phyloP scores from a whole-genome alignment of 768 basidiomycete species.

The Leccinum pellstonianum region DNA sequence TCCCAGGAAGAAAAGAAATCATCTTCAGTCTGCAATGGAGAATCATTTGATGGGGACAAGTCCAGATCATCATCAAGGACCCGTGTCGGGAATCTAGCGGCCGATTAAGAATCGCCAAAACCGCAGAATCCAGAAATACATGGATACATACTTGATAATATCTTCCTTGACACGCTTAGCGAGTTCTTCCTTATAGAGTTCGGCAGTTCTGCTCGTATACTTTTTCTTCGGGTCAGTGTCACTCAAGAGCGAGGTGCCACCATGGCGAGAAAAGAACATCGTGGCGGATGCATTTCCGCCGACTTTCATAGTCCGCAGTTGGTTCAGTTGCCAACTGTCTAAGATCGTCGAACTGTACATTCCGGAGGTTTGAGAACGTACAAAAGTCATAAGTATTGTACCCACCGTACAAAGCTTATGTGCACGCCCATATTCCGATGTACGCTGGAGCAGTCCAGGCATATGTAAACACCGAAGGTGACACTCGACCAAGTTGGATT shows the following conservation, averaged over 20 bases:
- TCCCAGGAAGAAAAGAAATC: constrained; percentile 99
- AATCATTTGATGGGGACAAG: constrained; percentile 37
- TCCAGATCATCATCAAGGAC: constrained; percentile 85
- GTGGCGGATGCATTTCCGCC: constrained; percentile 86
- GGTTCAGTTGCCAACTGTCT: constrained; percentile 88
- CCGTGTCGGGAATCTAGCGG: constrained; percentile 66
- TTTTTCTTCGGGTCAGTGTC: constrained; percentile 85
- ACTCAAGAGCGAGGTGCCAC: constrained; percentile 64
- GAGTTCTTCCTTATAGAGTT: constrained; percentile 91
- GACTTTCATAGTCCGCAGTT: constrained; percentile 94
- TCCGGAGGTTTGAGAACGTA: constrained; percentile 19
- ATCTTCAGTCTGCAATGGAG: constrained; percentile 59
- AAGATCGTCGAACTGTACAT: constrained; percentile 85
- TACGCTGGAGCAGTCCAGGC: constrained; percentile 91
- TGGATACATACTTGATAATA: constrained; percentile 48
- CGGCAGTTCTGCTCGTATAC: constrained; percentile 81
- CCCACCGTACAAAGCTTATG: constrained; percentile 93
- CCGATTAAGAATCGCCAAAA: background rate
- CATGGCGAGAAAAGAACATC: constrained; percentile 90
- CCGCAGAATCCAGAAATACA: background rate
- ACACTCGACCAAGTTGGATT: constrained; percentile 99
- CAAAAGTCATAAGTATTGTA: constrained; percentile 1
- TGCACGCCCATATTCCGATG: constrained; percentile 99
- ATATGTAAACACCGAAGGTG: constrained; percentile 96
- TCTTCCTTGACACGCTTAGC: constrained; percentile 80